phyloP scores from a whole-genome alignment of 352 stramenopile genomes.

The Phytophthora pinifolia region DNA sequence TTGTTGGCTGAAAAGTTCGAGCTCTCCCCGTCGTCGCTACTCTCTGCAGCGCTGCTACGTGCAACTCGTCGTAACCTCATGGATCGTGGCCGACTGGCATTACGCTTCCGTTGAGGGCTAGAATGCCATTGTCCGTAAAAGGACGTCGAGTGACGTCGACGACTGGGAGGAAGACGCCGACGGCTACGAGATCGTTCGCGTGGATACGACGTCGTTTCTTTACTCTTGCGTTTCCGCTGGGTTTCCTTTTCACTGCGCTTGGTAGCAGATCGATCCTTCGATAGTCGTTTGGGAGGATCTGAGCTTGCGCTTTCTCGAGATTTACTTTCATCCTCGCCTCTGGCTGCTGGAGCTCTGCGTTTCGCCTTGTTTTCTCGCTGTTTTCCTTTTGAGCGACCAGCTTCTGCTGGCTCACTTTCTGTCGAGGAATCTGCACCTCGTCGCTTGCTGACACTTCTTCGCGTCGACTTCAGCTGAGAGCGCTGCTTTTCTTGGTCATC shows the following conservation, averaged over 20 bases:
- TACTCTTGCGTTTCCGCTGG: slow-evolving; percentile 3
- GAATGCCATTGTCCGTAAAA: slow-evolving; percentile 1
- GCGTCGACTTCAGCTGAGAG: slow-evolving; percentile 6
- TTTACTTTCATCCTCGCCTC: slow-evolving; percentile 23
- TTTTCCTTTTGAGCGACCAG: slow-evolving; percentile 4
- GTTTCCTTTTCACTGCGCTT: slow-evolving; percentile 4
- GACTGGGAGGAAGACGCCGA: slow-evolving; percentile 6
- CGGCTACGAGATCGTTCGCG: slow-evolving; percentile 8
- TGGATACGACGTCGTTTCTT: slow-evolving; percentile 5
- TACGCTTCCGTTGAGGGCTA: slow-evolving; percentile 13
- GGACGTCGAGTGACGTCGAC: slow-evolving; percentile 3
- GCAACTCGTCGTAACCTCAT: neutral
- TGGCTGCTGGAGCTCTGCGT: neutral
- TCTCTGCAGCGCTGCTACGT: slow-evolving; percentile 2
- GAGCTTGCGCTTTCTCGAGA: slow-evolving; percentile 6
- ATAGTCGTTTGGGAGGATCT: neutral
- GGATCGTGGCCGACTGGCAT: slow-evolving; percentile 14
- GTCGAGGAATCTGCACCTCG: slow-evolving; percentile 13
- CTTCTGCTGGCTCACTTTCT: slow-evolving; percentile 19
- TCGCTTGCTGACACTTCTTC: slow-evolving; percentile 2
- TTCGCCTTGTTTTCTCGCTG: slow-evolving; percentile 8
- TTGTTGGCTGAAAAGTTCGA: slow-evolving; percentile 19
- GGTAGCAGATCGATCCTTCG: neutral
- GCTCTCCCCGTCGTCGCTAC: slow-evolving; percentile 2
- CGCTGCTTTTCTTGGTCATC: slow-evolving; percentile 10